phyloP scores from a whole-genome alignment of 1,139 yeast species.

The Candida glucosophila region DNA sequence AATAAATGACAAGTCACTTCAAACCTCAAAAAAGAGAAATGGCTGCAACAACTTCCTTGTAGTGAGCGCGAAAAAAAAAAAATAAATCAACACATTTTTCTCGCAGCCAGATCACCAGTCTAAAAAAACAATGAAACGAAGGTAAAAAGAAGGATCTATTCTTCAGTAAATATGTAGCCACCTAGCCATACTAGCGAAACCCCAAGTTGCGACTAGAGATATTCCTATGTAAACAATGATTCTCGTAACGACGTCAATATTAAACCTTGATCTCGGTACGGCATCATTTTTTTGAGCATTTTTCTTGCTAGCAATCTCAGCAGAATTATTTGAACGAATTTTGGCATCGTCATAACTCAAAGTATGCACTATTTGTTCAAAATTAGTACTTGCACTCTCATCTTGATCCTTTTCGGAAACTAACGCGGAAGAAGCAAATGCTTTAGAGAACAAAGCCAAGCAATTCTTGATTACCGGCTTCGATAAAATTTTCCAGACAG shows the following conservation, averaged over 20 bases:
- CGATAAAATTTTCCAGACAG: constrained; percentile 58
- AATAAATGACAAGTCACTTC: no score
- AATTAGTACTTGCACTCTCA: no score
- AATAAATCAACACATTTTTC: no score
- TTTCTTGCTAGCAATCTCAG: constrained; percentile 3
- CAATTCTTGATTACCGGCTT: constrained; percentile 53
- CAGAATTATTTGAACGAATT: no score
- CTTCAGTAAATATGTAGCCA: constrained; percentile 1
- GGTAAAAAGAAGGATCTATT: background rate
- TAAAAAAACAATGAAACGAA: background rate
- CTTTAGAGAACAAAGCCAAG: no score
- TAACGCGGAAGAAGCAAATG: constrained; percentile 33
- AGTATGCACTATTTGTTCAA: no score
- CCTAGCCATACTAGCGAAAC: constrained; percentile 19
- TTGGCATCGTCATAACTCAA: no score
- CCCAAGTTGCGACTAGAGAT: constrained; percentile 39
- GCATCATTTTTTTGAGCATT: constrained; percentile 5
- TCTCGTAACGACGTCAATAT: constrained; percentile 67
- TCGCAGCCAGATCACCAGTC: no score
- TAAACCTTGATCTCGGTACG: constrained; percentile 48
- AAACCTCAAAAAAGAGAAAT: background rate
- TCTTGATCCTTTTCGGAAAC: constrained; percentile 18
- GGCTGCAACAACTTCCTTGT: constrained; percentile 1
- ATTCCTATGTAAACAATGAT: constrained; percentile 71
- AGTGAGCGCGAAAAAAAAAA: no score